Conservation (phyloP, 306 rosid genomes). For the Castanospermum australe region DNA sequence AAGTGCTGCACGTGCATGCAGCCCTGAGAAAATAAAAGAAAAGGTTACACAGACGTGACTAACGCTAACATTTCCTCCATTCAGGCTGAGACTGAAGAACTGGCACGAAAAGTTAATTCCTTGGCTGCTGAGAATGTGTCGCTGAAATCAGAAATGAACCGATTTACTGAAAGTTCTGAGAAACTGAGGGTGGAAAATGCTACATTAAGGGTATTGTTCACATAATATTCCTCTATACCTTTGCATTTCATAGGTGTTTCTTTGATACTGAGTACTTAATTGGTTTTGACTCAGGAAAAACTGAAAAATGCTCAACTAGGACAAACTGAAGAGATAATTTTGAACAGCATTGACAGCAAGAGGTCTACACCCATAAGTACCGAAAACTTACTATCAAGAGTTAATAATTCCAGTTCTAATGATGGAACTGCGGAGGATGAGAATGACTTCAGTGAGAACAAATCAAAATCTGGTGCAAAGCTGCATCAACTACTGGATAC, state of each 20-base stretch:
- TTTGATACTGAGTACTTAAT: constrained; percentile 19
- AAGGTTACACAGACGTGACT: not conserved
- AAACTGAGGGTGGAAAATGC: constrained; percentile 79
- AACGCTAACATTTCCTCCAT: not conserved
- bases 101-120: constrained; percentile 69
- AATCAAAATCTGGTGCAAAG: constrained; percentile 66
- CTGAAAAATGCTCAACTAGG: constrained; percentile 60
- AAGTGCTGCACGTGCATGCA: not conserved
- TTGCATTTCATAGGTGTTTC: not conserved
- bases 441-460: constrained; percentile 60
- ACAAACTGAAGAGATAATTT: constrained; percentile 47
- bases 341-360: constrained; percentile 53
- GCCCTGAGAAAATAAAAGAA: not conserved
- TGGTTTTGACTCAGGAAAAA: constrained; percentile 58
- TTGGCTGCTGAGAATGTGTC: constrained; percentile 58
- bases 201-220: constrained; percentile 51
- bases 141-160: constrained; percentile 66
- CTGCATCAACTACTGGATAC: constrained; percentile 85
- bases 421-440: constrained; percentile 60
- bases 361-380: constrained; percentile 59
- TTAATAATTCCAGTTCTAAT: constrained; percentile 58
- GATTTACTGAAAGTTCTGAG: constrained; percentile 61
- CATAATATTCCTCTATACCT: not conserved
- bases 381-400: constrained; percentile 75
- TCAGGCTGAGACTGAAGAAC: constrained; percentile 91